Base-by-base conservation (phyloP, 1,284 basidiomycete genomes). In the Phenoliferia sp. region DNA sequence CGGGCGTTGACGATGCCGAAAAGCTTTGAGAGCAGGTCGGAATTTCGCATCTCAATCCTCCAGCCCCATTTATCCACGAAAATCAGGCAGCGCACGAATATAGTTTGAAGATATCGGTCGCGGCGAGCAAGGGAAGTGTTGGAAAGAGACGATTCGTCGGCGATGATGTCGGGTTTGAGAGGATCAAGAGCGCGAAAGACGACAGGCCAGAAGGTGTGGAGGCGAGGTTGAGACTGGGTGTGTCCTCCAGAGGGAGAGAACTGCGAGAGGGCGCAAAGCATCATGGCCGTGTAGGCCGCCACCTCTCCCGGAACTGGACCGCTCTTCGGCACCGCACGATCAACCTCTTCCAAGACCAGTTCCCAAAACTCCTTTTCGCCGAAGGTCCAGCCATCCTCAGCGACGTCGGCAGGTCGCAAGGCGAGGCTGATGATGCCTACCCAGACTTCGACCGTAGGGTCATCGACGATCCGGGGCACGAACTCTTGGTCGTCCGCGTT, bases 1-100 rank as follows among this genome's bases (percentile, higher is more conserved):
- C 94, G 87, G 59, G 85, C 87, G 70, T 88, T 86, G 80, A 97
- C 94, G 29, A 94, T 85, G 52, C 87, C 84, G 48, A 86, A 85
- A 0, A 96, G 82, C 44, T 85, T 83, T 58, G 85, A 84, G 66
- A 93, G 84, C 75, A 93, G 80, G 2, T 85, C 84, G 5, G 85
- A 84, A 0, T 86, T 71, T 7, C 72, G 84, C 50, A 87, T 84
- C 52, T 84, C 81, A 36, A 91, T 81, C 28, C 78, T 78, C 92
- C 94, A 96, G 29, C 82, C 77, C 91, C 92, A 97, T 31, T 83
- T 81, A 26, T 84, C 82, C 70, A 84, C 85, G 56, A 97, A 80
- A 19, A 86, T 80, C 65, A 89, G 85, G 77, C 90, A 93, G 22
- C 94, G 85, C 1, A 84, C 84, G 33, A 90, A 83, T 63, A 95